Conservation (phyloP, 2,329 filamentous ascomycete genomes). For the Raffaelea arxii region DNA sequence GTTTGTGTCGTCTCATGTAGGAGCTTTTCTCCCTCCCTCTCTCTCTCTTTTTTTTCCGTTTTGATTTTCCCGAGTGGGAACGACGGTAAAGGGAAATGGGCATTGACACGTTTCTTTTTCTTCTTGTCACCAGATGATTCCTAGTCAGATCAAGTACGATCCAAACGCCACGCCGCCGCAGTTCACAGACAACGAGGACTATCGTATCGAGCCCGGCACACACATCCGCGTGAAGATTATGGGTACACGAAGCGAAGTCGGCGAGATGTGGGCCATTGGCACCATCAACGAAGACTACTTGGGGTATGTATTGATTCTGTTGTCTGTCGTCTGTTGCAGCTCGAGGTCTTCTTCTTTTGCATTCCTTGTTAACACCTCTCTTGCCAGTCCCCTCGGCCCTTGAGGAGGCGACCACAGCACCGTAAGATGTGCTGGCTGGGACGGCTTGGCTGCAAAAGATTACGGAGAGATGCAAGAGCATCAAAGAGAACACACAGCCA, state of each 20-base stretch:
- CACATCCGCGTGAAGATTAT: conserved; percentile 92
- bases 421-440: no score
- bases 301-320: conserved; percentile 36
- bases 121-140: conserved; percentile 59
- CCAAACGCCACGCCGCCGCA: conserved; percentile 93
- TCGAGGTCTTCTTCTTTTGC: not conserved
- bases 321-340: not conserved
- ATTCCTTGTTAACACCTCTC: not conserved
- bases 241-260: conserved; percentile 85
- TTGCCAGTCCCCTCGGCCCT: conserved; percentile 6
- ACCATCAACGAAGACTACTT: conserved; percentile 85
- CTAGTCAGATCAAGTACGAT: conserved; percentile 85
- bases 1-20: conserved; percentile 75
- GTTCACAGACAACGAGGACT: conserved; percentile 90
- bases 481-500: not conserved
- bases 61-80: no score
- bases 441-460: not conserved
- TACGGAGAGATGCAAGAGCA: not conserved
- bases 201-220: conserved; percentile 86
- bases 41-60: not conserved
- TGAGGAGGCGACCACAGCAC: not conserved
- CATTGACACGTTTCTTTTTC: not conserved
- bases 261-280: conserved; percentile 92
- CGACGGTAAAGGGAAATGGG: no score
- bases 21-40: no score